Base-by-base conservation (phyloP, 495 filamentous ascomycete species). In the Penicillium cinerascens region DNA sequence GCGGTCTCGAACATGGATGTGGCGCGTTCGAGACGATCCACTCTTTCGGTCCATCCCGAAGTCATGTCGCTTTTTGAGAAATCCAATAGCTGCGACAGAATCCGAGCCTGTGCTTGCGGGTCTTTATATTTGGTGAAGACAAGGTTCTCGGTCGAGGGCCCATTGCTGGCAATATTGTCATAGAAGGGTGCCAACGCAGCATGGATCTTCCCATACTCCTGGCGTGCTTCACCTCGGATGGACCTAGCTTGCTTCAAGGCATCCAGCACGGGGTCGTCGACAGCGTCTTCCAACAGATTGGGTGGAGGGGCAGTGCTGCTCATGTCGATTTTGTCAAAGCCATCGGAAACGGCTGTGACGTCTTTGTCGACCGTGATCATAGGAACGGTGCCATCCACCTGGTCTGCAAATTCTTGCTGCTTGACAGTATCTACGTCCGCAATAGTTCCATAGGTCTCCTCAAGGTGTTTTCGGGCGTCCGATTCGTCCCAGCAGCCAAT, bases 401-500 rank as follows among this genome's bases (percentile, higher is more conserved):
- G 46, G 4, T 64, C 65, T 8, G 64, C 73, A 65, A 43, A 63
- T 43, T 82, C 81, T 52, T 78, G 73, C 20, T 76, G 66, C 54
- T 75, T 77, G 18, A 74, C 75, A 44, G 72, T 76, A 51, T 83
- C 71, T 13, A 81, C 74, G 44, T 89, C 83, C 18, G 83, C 73
- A 52, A 85, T 86, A 51, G 82, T 81, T 54, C 78, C 79, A 72
- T 89, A 80, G 2, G 80, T 78, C 20, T 88, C 83, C 54, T 97
- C 93, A 23, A 87, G 85, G 54, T 87, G 74, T 61, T 79, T 81
- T 45, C 92, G 79, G 0, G 93, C 93, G 63, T 96, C 93, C 5
- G 71, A 65, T 64, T 99, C 95, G 63, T 92, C 87, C 95, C 95
- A 99, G 58, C 88, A 87, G 6, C 86, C 90, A 82, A 99, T 96